Conservation (phyloP, 441 rosid genomes). For the Pelargonium exstipulatum region DNA sequence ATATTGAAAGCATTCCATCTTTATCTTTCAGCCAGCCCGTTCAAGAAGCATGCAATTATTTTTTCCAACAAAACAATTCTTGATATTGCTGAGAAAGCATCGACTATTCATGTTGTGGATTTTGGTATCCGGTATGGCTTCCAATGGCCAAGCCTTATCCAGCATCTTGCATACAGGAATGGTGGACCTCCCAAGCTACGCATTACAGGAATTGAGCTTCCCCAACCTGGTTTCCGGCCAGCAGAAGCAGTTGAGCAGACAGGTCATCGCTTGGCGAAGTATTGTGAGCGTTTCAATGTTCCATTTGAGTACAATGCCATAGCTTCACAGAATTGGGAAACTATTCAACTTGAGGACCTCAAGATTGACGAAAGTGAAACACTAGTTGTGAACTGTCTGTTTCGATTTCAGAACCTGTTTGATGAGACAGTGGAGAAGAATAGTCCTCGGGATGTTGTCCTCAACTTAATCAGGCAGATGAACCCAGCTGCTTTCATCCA, state of each 20-base stretch:
- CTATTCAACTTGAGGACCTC: constrained; percentile 57
- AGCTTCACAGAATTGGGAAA: constrained; percentile 49
- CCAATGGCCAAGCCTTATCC: constrained; percentile 79
- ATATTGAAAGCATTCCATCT: constrained; percentile 57
- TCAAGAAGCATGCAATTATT: constrained; percentile 42
- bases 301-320: constrained; percentile 5
- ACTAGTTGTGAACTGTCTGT: constrained; percentile 65
- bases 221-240: constrained; percentile 7
- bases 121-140: constrained; percentile 72
- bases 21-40: constrained; percentile 46
- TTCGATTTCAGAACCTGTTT: constrained; percentile 54
- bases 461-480: constrained; percentile 51
- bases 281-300: background rate
- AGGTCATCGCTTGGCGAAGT: constrained; percentile 1
- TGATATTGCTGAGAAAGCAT: constrained; percentile 41
- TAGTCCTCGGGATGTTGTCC: constrained; percentile 58
- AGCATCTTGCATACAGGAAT: constrained; percentile 22
- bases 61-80: constrained; percentile 45
- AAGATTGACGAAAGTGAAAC: constrained; percentile 48
- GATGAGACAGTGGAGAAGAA: constrained; percentile 68
- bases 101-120: constrained; percentile 60
- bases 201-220: constrained; percentile 3
- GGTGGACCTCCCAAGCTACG: constrained; percentile 7
- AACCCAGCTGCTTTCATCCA: constrained; percentile 59
- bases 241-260: background rate